These are phyloP conservation scores for Volvariella volvacea DNA, from an alignment of 1,284 basidiomycete species.

Conservation along the genomic window DNA sequence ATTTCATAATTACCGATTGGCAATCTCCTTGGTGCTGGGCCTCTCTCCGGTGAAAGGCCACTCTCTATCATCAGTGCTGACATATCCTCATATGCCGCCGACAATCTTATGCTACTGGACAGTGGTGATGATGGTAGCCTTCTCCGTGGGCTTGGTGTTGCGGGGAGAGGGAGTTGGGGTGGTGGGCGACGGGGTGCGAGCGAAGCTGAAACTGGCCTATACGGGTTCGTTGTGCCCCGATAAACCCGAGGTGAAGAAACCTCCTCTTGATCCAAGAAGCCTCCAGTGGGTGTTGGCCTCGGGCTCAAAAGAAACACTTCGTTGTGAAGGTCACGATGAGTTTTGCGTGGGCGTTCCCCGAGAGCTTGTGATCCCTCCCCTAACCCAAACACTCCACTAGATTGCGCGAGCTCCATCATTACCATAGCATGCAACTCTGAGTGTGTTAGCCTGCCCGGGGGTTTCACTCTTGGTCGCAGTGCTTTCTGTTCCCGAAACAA, in stretches of 20 bases:
- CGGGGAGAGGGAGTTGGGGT: constrained; percentile 8
- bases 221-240: no score
- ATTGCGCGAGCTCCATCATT: constrained; percentile 23
- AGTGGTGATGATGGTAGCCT: constrained; percentile 3
- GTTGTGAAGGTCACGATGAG: constrained; percentile 22
- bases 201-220: no score
- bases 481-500: no score
- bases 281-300: constrained; percentile 25
- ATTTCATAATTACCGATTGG: not conserved
- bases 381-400: constrained; percentile 1
- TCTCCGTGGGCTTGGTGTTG: constrained; percentile 7
- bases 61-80: constrained; percentile 5
- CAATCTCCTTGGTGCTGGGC: not conserved
- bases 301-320: constrained; percentile 23
- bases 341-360: constrained; percentile 7
- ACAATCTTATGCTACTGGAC: constrained; percentile 12
- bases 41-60: not conserved
- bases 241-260: no score
- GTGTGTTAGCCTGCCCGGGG: constrained; percentile 24
- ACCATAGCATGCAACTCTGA: constrained; percentile 31
- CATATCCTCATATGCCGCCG: constrained; percentile 9
- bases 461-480: no score
- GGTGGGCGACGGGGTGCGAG: no score
- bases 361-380: no score
- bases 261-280: no score